phyloP scores from a whole-genome alignment of 2,329 filamentous ascomycete genomes.

The Pestalotiopsis sp. region DNA sequence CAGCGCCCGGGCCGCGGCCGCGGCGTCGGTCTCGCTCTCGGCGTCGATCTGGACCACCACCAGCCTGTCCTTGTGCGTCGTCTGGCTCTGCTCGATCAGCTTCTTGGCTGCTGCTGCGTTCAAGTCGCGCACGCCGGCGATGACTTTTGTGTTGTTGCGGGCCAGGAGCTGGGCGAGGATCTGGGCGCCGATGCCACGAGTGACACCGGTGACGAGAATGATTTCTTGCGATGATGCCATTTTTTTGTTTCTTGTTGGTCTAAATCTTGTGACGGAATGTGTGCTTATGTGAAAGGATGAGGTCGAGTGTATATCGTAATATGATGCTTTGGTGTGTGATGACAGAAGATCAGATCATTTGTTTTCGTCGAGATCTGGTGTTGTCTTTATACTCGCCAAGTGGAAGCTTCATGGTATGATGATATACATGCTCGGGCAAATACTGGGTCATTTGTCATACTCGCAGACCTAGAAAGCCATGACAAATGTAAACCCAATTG shows the following conservation, averaged over 20 bases:
- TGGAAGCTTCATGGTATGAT: not conserved
- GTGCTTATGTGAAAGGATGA: not conserved
- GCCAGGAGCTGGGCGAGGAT: not conserved
- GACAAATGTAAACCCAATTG: not conserved
- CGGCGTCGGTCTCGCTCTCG: constrained; percentile 25
- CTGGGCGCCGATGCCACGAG: not conserved
- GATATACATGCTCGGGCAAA: not conserved
- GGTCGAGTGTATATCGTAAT: not conserved
- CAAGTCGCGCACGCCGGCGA: not conserved
- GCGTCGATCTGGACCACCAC: constrained; percentile 34
- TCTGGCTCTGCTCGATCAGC: not conserved
- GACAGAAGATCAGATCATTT: not conserved
- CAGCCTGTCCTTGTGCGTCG: constrained; percentile 14
- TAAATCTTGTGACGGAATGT: not conserved
- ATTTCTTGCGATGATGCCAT: not conserved
- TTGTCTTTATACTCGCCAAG: not conserved
- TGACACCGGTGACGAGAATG: constrained; percentile 3
- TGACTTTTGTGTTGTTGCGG: constrained; percentile 1
- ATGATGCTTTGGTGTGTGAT: not conserved
- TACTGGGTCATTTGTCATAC: not conserved
- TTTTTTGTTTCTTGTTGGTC: not conserved
- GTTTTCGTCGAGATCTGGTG: not conserved
- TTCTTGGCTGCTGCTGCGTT: not conserved
- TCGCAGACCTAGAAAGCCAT: not conserved
- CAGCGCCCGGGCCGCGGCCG: constrained; percentile 26